Conservation (phyloP, 2,329 filamentous ascomycete species). For the Fusarium pilosicola region DNA sequence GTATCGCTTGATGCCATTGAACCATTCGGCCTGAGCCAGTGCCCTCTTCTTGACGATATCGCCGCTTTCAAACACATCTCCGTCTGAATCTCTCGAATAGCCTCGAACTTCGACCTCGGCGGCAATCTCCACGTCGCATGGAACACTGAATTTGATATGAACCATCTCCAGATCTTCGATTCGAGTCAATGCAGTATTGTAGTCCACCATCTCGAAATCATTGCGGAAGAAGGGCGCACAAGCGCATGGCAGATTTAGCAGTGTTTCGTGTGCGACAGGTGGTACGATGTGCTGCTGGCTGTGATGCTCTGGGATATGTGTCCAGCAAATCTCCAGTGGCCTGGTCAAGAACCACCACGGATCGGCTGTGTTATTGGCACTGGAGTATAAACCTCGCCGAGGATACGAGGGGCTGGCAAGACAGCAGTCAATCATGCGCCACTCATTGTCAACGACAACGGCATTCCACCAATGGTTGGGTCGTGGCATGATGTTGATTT, state of each 20-base stretch:
- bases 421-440: conserved; percentile 96
- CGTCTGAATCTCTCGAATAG: conserved; percentile 84
- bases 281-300: conserved; percentile 94
- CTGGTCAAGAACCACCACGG: conserved; percentile 93
- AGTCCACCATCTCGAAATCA: conserved; percentile 81
- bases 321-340: conserved; percentile 92
- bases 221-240: conserved; percentile 91
- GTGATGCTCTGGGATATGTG: conserved; percentile 88
- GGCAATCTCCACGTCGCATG: conserved; percentile 87
- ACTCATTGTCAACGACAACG: conserved; percentile 91
- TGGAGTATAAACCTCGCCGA: conserved; percentile 80
- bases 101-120: conserved; percentile 90
- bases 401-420: conserved; percentile 92
- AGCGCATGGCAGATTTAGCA: conserved; percentile 86
- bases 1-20: conserved; percentile 86
- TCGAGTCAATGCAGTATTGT: conserved; percentile 85
- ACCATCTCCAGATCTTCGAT: conserved; percentile 94
- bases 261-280: conserved; percentile 82
- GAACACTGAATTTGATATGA: conserved; percentile 88
- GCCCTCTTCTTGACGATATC: conserved; percentile 87
- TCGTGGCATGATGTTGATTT: conserved; percentile 83
- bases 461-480: conserved; percentile 99
- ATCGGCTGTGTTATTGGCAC: conserved; percentile 77
- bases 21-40: conserved; percentile 92
- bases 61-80: conserved; percentile 92